Conservation (phyloP, 345 rosid genomes). For the Clarkia xantiana region DNA sequence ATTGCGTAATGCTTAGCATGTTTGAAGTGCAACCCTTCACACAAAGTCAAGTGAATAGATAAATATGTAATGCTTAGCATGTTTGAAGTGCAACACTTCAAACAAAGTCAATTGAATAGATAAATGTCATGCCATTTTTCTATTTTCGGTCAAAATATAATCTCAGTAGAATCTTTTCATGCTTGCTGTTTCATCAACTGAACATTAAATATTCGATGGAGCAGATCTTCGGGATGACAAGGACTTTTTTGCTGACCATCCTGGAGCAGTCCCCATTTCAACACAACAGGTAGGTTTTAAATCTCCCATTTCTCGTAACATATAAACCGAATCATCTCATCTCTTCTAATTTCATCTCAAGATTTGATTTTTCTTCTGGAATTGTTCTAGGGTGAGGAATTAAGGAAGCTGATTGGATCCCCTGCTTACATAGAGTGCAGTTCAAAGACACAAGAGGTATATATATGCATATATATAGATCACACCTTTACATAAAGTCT, state of each 20-base stretch:
- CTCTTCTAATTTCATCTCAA: too few species aligned
- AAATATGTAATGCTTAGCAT: too few species aligned
- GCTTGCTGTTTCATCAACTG: neutral
- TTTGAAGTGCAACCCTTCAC: too few species aligned
- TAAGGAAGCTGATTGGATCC: conserved; percentile 71
- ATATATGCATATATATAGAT: neutral
- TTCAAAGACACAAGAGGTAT: conserved; percentile 86
- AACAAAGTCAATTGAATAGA: too few species aligned
- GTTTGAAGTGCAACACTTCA: too few species aligned
- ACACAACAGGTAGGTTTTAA: conserved; percentile 41
- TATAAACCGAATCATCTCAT: too few species aligned
- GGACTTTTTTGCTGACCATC: conserved; percentile 80
- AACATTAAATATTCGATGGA: conserved; percentile 12
- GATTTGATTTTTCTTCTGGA: neutral
- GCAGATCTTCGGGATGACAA: conserved; percentile 89
- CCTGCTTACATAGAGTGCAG: conserved; percentile 89
- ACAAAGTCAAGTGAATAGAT: too few species aligned
- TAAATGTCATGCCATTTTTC: too few species aligned
- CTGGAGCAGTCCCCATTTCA: conserved; percentile 78
- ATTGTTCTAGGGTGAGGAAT: conserved; percentile 69
- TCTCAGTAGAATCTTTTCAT: neutral
- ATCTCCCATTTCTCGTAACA: too few species aligned
- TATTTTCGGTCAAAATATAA: too few species aligned
- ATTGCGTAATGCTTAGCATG: too few species aligned
- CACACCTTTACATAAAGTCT: neutral